phyloP scores from a whole-genome alignment of 2,329 filamentous ascomycete species.

The Trichoderma koningii region DNA sequence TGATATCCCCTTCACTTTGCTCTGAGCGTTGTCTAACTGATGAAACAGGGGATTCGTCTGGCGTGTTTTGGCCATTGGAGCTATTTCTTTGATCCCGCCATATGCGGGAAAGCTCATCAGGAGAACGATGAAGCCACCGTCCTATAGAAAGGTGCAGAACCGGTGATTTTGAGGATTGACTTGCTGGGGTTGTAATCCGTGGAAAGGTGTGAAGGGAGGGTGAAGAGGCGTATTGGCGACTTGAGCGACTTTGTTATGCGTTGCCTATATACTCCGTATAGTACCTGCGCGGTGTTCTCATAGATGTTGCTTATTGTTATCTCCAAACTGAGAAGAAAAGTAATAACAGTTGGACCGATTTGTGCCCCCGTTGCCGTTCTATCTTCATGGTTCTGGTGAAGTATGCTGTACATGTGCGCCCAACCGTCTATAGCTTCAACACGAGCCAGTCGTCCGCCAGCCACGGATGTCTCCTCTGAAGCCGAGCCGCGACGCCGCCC shows the following conservation, averaged over 20 bases:
- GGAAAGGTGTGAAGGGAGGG: neutral
- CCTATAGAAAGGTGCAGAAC: constrained; percentile 88
- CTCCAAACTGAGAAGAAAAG: neutral
- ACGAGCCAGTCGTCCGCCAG: constrained; percentile 52
- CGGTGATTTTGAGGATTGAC: constrained; percentile 44
- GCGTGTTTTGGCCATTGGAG: constrained; percentile 78
- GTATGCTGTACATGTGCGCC: neutral
- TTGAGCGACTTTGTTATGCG: constrained; percentile 15
- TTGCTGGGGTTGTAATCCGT: neutral
- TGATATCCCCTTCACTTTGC: neutral
- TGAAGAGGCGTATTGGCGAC: constrained; percentile 13
- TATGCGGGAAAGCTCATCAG: constrained; percentile 85
- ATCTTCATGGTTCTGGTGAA: neutral
- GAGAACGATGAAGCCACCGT: constrained; percentile 84
- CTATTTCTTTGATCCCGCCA: constrained; percentile 80
- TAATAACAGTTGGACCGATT: neutral
- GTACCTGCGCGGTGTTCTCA: constrained; percentile 1
- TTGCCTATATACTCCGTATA: constrained; percentile 6
- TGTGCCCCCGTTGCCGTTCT: neutral
- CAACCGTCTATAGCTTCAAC: constrained; percentile 48
- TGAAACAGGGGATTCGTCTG: constrained; percentile 78
- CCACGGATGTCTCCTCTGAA: constrained; percentile 52
- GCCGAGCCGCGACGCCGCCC: constrained; percentile 64
- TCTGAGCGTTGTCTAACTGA: neutral
- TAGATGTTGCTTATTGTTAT: constrained; percentile 11